A percentile compares a stretch with the other conserved stretches of the same genome.
phyloP scores from a whole-genome alignment of 352 stramenopile genomes.

The Elongisporangium senticosum region DNA sequence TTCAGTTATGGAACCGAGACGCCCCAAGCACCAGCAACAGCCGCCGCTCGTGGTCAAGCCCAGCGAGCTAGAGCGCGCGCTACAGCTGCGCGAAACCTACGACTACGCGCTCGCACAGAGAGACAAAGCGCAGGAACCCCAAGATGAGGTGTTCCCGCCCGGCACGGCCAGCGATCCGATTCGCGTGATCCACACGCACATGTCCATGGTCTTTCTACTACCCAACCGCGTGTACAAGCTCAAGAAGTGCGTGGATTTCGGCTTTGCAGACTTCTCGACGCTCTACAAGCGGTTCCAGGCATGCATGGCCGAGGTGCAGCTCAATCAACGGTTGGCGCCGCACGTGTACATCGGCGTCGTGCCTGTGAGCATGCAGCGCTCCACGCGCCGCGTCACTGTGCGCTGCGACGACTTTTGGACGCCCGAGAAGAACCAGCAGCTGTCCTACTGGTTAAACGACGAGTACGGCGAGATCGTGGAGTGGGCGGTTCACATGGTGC shows the following conservation, averaged over 20 bases:
- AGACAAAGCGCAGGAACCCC: background rate
- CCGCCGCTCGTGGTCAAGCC: conserved; percentile 36
- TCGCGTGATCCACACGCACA: conserved; percentile 57
- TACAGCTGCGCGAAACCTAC: conserved; percentile 29
- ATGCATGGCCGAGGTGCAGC: conserved; percentile 63
- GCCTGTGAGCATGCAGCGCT: conserved; percentile 58
- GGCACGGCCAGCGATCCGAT: conserved; percentile 9
- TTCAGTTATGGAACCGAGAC: conserved; percentile 42
- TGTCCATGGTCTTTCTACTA: conserved; percentile 69
- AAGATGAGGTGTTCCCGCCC: conserved; percentile 18
- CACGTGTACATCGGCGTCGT: conserved; percentile 64
- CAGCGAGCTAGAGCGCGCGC: conserved; percentile 38
- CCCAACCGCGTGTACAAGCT: conserved; percentile 63
- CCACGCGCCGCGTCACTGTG: conserved; percentile 40
- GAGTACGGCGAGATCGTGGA: conserved; percentile 67
- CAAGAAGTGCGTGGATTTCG: conserved; percentile 72
- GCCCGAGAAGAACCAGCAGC: conserved; percentile 44
- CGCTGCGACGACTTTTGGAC: conserved; percentile 67
- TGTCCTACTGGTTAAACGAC: conserved; percentile 65
- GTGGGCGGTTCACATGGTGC: conserved; percentile 72
- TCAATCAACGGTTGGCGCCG: conserved; percentile 63
- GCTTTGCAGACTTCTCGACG: conserved; percentile 68
- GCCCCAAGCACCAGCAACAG: conserved; percentile 62
- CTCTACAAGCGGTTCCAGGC: conserved; percentile 69
- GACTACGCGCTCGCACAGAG: conserved; percentile 9